Base-by-base conservation (phyloP, 257 asterid genomes). In the Asclepias syriaca region DNA sequence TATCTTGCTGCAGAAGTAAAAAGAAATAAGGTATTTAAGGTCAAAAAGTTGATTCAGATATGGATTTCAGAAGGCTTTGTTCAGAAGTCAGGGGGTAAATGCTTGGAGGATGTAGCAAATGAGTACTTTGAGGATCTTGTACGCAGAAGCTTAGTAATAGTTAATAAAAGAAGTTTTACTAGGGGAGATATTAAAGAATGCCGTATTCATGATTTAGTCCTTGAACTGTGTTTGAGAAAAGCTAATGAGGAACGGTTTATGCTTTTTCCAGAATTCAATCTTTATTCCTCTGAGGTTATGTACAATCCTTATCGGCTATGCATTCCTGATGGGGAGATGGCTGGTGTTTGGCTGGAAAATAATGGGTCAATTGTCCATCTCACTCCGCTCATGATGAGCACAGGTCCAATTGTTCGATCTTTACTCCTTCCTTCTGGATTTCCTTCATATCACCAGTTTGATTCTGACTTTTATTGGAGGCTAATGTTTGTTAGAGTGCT, bases 31-130 rank as follows among this genome's bases (percentile, higher is more conserved):
- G 65, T 57, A 43, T 59, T 50, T 69, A 37, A 0, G 18, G 74
- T 75, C 37, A 13, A 54, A 0, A 49, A 37, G 27, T 27, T 70
- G 75, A 37, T 51, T n/a, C 39, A 51, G 40, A 24, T 56, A 39
- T 76, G 78, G 78, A 63, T 73, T 6, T 50, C 55, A 58, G 81
- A 72, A 70, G 71, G 73, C 4, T 68, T 77, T 50, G 45, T 77
- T 7, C 21, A 2, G 4, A 39, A 72, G 64, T 34, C 56, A 13
- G 71, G 16, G 19, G 1, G 2, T 24, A 12, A 54, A 14, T 50
- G 68, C 24, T 49, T 32, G 4, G 59, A 72, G 14, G 70, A 56
- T 2, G 56, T 58, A 53, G 77, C 59, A 14, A n/a, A 45, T 54
- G 77, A 60, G n/a, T 64, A 63, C 66, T 58, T 51, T 65, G 61